These are phyloP conservation scores for Rhododendron vialii DNA, from an alignment of 148 eudicot species.

Conservation along the genomic window DNA sequence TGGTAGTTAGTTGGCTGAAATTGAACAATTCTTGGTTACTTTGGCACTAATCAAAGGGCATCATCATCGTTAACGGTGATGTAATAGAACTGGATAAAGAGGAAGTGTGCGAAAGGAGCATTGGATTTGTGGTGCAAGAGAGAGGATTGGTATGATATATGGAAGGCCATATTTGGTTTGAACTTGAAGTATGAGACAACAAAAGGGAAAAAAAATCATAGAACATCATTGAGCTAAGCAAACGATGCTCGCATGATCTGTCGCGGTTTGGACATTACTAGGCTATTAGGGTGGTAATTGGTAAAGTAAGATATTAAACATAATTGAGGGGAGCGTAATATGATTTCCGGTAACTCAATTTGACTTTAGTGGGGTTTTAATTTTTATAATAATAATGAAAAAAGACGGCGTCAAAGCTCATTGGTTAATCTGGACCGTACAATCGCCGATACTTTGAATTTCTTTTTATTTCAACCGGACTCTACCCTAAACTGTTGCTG, in stretches of 20 bases:
- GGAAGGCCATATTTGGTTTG: not conserved
- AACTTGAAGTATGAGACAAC: not conserved
- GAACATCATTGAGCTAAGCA: not conserved
- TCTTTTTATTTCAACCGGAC: not conserved
- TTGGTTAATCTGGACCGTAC: constrained; percentile 10
- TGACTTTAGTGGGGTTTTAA: not conserved
- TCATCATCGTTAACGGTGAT: not conserved
- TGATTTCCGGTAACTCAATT: not conserved
- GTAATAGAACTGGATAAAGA: not conserved
- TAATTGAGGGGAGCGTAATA: not conserved
- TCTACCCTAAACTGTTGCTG: not conserved
- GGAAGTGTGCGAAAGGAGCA: not conserved
- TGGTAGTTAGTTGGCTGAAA: not conserved
- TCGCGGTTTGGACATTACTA: not conserved
- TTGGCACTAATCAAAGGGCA: not conserved
- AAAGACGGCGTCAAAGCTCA: not conserved
- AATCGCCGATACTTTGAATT: not conserved
- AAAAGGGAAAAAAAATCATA: not conserved
- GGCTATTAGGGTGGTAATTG: not conserved
- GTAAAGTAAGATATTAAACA: not conserved
- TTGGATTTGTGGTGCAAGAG: not conserved
- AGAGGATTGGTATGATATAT: not conserved
- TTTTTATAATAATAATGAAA: not conserved
- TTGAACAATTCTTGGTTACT: not conserved
- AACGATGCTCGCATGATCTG: not conserved